Evolutionary conservation across 805 yeast genomes (phyloP), one percentile per base, ranked within the genome.

Genomic region (Torulaspora indica): DNA sequence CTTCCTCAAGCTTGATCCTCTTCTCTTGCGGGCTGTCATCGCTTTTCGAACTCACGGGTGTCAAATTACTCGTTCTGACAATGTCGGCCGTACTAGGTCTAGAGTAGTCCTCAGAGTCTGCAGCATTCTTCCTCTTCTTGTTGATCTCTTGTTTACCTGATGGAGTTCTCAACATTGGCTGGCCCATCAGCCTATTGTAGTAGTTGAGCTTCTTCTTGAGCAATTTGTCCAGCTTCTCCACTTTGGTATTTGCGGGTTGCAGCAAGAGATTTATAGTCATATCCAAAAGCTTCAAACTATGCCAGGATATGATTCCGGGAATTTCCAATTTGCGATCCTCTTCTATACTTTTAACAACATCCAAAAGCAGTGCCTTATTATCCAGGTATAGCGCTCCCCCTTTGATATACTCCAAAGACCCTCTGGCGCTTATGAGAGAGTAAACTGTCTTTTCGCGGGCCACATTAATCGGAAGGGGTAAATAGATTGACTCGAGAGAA

Each of bases 341-440:
- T 51, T 70, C 76, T 45, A 83, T 64, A 38, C 74, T 77, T 17
- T 69, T 64, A 2, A 82, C 63, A 2, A 79, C 71, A 24, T 69
- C 74, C 15, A 70, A 63, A 37, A 88, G 64, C 38, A 85, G 66
- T 27, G 65, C 71, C 52, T 79, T 82, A 58, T 82, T 78, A 40
- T 81, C 88, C 57, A 79, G 85, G 58, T 82, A 80, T 43, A 88
- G 64, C 1, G 91, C 81, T 0, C 96, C 95, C 30, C 89, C 88
- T 58, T 86, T 79, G 2, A 86, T 80, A 58, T 85, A 87, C 50
- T 88, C 96, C 44, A 89, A 68, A 0, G 88, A 78, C 12, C 95
- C 89, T 50, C 78, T 78, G 0, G 89, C 87, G 22, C 82, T 83
- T 37, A 83, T 55, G 24, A 85, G 67, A 0, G 84, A 72, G 50